phyloP scores from a whole-genome alignment of 805 yeast genomes.

The Deakozyma indianensis region DNA sequence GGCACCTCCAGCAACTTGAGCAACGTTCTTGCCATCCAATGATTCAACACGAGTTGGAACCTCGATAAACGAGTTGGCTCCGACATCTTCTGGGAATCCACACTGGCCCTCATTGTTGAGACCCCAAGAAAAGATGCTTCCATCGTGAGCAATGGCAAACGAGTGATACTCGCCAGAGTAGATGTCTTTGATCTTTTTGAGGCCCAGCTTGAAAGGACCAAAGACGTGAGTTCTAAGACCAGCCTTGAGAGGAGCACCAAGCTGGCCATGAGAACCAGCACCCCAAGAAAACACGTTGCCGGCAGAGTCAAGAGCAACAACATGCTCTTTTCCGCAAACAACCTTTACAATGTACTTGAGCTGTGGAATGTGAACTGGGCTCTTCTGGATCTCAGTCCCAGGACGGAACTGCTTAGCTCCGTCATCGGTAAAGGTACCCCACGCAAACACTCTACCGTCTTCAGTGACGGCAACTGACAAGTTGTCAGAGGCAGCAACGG shows the following conservation, averaged over 20 bases:
- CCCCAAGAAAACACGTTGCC: conserved; percentile 97
- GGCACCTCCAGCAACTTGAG: conserved; percentile 76
- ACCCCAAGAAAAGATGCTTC: conserved; percentile 81
- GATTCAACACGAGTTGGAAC: conserved; percentile 63
- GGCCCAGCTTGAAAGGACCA: conserved; percentile 71
- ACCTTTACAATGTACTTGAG: conserved; percentile 62
- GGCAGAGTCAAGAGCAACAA: conserved; percentile 65
- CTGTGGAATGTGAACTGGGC: conserved; percentile 49
- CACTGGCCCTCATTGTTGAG: conserved; percentile 95
- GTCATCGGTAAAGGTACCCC: conserved; percentile 89
- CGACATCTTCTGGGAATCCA: conserved; percentile 58
- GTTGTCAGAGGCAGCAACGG: conserved; percentile 84
- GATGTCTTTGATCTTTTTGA: conserved; percentile 61
- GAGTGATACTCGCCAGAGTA: conserved; percentile 94
- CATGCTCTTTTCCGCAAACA: conserved; percentile 88
- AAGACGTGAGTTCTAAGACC: conserved; percentile 17
- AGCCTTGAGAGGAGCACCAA: conserved; percentile 59
- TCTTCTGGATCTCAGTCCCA: conserved; percentile 44
- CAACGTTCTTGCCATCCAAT: conserved; percentile 39
- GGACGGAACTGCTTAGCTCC: conserved; percentile 77
- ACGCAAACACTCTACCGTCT: conserved; percentile 82
- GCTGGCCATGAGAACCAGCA: conserved; percentile 82
- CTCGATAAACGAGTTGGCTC: conserved; percentile 55
- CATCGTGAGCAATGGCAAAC: conserved; percentile 70
- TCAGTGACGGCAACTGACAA: conserved; percentile 66